These are phyloP conservation scores for Chaetomium strumarium DNA, from an alignment of 2,329 filamentous ascomycete genomes.

Conservation along the genomic window DNA sequence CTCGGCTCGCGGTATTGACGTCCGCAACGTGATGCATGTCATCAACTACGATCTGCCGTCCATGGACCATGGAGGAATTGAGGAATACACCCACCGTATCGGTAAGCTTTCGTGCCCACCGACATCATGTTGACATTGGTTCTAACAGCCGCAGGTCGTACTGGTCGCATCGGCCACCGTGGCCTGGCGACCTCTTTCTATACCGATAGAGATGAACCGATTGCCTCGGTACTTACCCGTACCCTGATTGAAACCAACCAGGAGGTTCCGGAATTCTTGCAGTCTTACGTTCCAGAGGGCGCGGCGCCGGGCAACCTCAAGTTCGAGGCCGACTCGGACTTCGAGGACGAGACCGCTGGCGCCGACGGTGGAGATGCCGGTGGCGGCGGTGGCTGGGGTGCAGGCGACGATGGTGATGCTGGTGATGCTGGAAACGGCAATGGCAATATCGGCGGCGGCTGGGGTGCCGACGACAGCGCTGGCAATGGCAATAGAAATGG, in stretches of 20 bases:
- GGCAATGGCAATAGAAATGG: background rate
- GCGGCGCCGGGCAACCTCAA: conserved; percentile 41
- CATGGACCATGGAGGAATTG: conserved; percentile 72
- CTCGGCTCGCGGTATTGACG: conserved; percentile 81
- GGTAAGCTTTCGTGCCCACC: conserved; percentile 46
- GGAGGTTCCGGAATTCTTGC: conserved; percentile 74
- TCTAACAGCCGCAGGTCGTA: conserved; percentile 59
- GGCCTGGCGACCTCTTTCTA: conserved; percentile 88
- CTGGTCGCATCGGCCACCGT: conserved; percentile 83
- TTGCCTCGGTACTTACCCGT: conserved; percentile 71
- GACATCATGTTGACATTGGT: background rate
- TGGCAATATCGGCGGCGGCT: conserved; percentile 1
- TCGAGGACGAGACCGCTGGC: conserved; percentile 34
- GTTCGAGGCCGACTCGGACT: conserved; percentile 52
- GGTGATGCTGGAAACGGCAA: background rate
- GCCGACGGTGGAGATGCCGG: background rate
- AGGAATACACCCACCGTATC: conserved; percentile 92
- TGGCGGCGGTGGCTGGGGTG: conserved; percentile 17
- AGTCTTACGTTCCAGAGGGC: conserved; percentile 55
- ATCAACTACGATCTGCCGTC: conserved; percentile 89
- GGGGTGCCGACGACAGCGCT: conserved; percentile 15
- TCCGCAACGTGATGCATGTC: conserved; percentile 80
- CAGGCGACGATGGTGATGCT: conserved; percentile 1
- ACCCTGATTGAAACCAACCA: conserved; percentile 76
- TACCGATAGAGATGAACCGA: conserved; percentile 66